Evolutionary conservation across 805 yeast species (phyloP), one percentile per base, ranked within the genome.

Genomic region (Lachancea cidri): DNA sequence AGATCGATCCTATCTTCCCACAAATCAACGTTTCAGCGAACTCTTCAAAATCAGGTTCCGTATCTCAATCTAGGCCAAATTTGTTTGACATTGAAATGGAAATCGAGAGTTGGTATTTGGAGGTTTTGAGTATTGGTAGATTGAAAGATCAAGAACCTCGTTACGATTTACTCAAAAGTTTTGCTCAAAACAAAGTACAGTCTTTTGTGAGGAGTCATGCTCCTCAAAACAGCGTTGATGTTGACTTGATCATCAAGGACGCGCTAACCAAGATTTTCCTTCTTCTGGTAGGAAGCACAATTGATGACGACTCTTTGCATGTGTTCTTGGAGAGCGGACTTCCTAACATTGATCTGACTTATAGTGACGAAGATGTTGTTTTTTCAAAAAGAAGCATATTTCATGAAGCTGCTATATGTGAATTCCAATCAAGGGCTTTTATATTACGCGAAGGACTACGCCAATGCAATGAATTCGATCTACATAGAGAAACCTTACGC

Each of bases 341-440:
- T 34, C 20, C 54, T 29, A 33, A 67, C 24, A 79, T 91, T 33
- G 83, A 85, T 54, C 66, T 86, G 32, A 62, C 72, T 2, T 75
- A 76, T 39, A 72, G 74, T 16, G 94, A 85, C 50, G 95, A 88
- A 43, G 64, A 60, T 18, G 52, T 55, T 22, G 57, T 61, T 3
- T 69, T 83, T 38, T 78, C 83, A 18, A 78, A 83, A 47, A 77
- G 86, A 55, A 83, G 79, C 38, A 76, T 85, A 33, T 68, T 93
- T 14, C 97, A 91, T 58, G 88, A 87, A 54, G 74, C 77, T 1
- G 64, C 75, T 7, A 55, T 57, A 22, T 62, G 65, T 25, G 43
- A 39, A 7, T 20, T 39, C 9, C 55, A 55, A 4, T 50, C 54
- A 9, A 54, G 67, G 37, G 42, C 47, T 4, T 62, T 62, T 35